Evolutionary conservation across 768 basidiomycete genomes (phyloP).

Genomic region (Pleurotus tuoliensis): DNA sequence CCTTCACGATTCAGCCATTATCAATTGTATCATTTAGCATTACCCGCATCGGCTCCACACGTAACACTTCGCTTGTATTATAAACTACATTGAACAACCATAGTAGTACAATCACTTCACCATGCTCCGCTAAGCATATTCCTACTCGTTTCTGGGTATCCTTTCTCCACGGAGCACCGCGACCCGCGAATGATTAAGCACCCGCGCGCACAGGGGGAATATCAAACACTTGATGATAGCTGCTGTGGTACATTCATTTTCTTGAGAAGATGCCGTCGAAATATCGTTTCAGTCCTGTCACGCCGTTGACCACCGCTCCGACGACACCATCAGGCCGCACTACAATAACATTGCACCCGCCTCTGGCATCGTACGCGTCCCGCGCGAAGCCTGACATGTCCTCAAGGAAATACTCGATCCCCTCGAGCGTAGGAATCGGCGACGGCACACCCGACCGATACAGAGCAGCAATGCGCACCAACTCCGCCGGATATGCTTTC

Average conservation of each 20-base stretch:
- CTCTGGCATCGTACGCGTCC: slow-evolving; percentile 29
- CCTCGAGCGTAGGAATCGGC: slow-evolving; percentile 15
- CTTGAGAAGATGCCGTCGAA: slow-evolving; percentile 2
- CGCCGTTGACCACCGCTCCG: slow-evolving; percentile 1
- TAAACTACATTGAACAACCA: too few relatives aligned
- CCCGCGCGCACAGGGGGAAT: too few relatives aligned
- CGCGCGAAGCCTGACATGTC: slow-evolving; percentile 36
- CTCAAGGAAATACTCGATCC: slow-evolving; percentile 24
- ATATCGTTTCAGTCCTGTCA: background rate
- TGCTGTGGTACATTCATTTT: background rate
- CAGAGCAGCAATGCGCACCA: slow-evolving; percentile 3
- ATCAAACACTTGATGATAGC: too few relatives aligned
- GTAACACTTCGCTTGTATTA: too few relatives aligned
- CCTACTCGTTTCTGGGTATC: too few relatives aligned
- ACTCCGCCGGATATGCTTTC: slow-evolving; percentile 13
- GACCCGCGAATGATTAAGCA: too few relatives aligned
- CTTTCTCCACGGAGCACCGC: too few relatives aligned
- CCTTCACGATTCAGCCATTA: background rate
- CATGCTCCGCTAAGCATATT: too few relatives aligned
- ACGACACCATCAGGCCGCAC: slow-evolving; percentile 7
- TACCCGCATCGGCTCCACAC: too few relatives aligned
- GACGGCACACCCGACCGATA: slow-evolving; percentile 8
- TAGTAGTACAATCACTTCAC: too few relatives aligned
- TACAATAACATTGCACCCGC: slow-evolving; percentile 17
- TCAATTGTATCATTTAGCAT: slow-evolving; percentile 8